Evolutionary conservation across 306 rosid genomes (phyloP), one percentile per base, ranked within the genome.

Genomic region (Albizia julibrissin): DNA sequence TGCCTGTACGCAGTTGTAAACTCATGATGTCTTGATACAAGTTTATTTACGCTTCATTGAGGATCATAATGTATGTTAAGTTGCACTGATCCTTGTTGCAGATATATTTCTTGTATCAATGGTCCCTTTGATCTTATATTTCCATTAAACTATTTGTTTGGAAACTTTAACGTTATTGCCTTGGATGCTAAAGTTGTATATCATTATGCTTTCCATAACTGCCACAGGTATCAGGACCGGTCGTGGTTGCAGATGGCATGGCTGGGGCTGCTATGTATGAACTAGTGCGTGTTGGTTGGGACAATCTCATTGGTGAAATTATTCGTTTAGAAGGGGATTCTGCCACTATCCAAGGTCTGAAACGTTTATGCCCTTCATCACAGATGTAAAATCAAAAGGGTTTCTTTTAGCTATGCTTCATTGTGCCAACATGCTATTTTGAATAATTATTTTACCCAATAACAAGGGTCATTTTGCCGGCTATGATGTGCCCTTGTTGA

Each of bases 211-310:
- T 75, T 68, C 42, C 10, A 50, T 10, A 67, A 71, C 33, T 65
- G 27, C 89, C 37, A 69, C 84, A 96, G 99, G 99, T 96, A 73
- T 96, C 98, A 2, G 99, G 99, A 84, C 99, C 99, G 18, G 99
- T 96, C 75, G 98, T 96, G 21, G 89, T 96, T 54, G 99, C 99
- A 1, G 97, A 92, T 92, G 99, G 99, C 85, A 96, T 96, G 99
- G 92, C 83, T n/a, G 99, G 99, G 79, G 99, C 99, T 85, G 99
- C 99, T 71, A 96, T 96, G 99, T 91, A 93, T 79, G 99, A 96
- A 85, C 81, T 96, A 43, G 99, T 96, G 49, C 98, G 99, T 85
- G 99, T 89, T 43, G 95, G 93, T 64, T 87, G 82, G 46, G 93
- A 92, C 84, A 87, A 86, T 73, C 85, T 90, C 78, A 90, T 92